Percentiles rank a stretch among this genome's conserved stretches.
phyloP scores from a whole-genome alignment of 2,329 filamentous ascomycete species.

The Neurospora crassa region DNA sequence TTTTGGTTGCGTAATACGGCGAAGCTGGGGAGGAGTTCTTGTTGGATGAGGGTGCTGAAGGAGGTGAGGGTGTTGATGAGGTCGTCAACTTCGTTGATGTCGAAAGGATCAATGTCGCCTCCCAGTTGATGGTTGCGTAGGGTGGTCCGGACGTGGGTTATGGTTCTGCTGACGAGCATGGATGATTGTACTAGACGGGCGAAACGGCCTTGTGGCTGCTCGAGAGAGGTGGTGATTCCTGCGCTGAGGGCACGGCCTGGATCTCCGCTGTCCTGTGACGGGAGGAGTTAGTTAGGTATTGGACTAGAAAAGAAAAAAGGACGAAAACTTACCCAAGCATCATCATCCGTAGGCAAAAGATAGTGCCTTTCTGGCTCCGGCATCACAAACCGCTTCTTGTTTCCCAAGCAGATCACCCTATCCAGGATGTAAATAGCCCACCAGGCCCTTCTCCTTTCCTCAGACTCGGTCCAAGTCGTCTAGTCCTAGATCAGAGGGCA shows the following conservation, averaged over 20 bases:
- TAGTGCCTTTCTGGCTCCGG: conserved; percentile 16
- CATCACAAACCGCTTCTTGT: conserved; percentile 16
- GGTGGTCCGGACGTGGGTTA: conserved; percentile 19
- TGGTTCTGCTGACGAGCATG: conserved; percentile 25
- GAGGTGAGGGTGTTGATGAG: conserved; percentile 12
- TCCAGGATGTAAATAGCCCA: conserved; percentile 40
- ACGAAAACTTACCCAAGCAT: conserved; percentile 26
- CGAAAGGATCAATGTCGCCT: conserved; percentile 8
- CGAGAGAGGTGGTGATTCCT: conserved; percentile 31
- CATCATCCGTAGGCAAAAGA: conserved; percentile 28
- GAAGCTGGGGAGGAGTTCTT: not conserved
- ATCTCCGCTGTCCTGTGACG: conserved; percentile 26
- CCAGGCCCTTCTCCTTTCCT: conserved; percentile 37
- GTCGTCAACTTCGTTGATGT: conserved; percentile 10
- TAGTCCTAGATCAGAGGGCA: conserved; percentile 9
- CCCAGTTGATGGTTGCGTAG: conserved; percentile 6
- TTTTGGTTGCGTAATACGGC: not conserved
- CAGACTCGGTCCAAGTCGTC: conserved; percentile 36
- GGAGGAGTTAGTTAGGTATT: not conserved
- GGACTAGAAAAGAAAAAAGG: not conserved
- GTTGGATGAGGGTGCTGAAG: not conserved
- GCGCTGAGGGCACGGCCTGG: conserved; percentile 20
- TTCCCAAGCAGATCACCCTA: conserved; percentile 23
- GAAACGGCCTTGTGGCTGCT: conserved; percentile 37
- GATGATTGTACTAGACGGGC: conserved; percentile 36